Conservation (phyloP, 331 rosid species). For the Cydonia oblonga region DNA sequence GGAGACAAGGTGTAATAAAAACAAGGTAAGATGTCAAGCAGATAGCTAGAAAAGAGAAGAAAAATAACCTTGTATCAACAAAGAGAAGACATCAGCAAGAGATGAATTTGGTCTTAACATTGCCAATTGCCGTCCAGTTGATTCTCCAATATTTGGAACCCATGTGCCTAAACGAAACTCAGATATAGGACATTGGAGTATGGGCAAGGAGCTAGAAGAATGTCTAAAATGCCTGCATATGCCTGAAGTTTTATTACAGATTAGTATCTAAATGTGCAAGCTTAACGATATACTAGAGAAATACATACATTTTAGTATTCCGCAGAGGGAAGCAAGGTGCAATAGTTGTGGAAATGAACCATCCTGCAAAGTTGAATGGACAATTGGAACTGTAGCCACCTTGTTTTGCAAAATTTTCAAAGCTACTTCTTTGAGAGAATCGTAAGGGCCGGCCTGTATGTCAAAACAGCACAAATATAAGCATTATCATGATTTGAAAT, state of each 20-base stretch:
- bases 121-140: conserved; percentile 49
- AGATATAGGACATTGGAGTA: conserved; percentile 66
- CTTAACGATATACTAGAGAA: conserved; percentile 4
- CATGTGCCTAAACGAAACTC: conserved; percentile 68
- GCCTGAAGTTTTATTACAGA: conserved; percentile 43
- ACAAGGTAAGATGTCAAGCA: conserved; percentile 4
- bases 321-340: conserved; percentile 87
- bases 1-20: background rate
- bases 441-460: conserved; percentile 76
- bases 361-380: conserved; percentile 55
- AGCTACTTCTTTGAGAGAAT: conserved; percentile 74
- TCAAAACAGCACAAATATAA: background rate
- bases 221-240: conserved; percentile 71
- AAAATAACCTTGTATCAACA: conserved; percentile 68
- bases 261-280: conserved; percentile 26
- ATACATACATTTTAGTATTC: conserved; percentile 64
- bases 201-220: conserved; percentile 61
- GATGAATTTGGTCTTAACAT: conserved; percentile 65
- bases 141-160: conserved; percentile 73
- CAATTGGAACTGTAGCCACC: conserved; percentile 81
- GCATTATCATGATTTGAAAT: background rate
- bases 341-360: conserved; percentile 80
- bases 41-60: conserved; percentile 12
- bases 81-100: conserved; percentile 53
- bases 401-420: conserved; percentile 69